Base-by-base conservation (phyloP, 495 filamentous ascomycete species). In the Pseudomonodictys pantanalensis region DNA sequence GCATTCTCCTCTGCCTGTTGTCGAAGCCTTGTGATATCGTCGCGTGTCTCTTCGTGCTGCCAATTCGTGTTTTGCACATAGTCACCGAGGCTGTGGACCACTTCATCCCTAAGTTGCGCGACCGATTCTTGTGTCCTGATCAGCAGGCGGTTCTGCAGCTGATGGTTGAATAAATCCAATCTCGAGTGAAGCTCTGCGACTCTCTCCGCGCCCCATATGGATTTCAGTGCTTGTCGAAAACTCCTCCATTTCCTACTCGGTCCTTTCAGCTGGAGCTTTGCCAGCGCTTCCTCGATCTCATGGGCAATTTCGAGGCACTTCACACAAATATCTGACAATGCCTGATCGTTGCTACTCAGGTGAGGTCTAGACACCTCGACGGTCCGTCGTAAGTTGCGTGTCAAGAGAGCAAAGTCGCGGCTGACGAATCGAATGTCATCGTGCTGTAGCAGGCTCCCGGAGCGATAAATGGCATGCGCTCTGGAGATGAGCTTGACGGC, bases 401-500 rank as follows among this genome's bases (percentile, higher is more conserved):
- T 7, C 6, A 24, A 29, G 6, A 7, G 6, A 10, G 7, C 45
- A 8, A 48, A 4, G 45, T 48, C 17, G 5, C 28, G 23, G 7
- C 24, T 26, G 9, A 48, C 45, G 9, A 48, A 5, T 22, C 22
- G 18, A 23, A 48, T 10, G 24, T 48, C 45, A 24, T 48, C 6
- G 24, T 48, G 45, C 45, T 48, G 17, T 8, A 48, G 17, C 4
- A 48, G 45, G 18, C 45, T 48, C 4, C 45, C 45, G 23, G 45
- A 48, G 5, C 45, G 45, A 22, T 29, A 22, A 9, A 25, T 15
- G 17, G 20, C 10, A 8, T 48, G 24, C 4, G 45, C 28, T 23
- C 28, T 48, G 18, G 45, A 48, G 22, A 48, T 29, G 11, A 48
- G 24, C 24, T 48, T 48, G 9, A 9, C 45, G 45, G 45, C 45